Evolutionary conservation across 1,284 basidiomycete genomes (phyloP).

Genomic region (Cryptococcus depauperatus): DNA sequence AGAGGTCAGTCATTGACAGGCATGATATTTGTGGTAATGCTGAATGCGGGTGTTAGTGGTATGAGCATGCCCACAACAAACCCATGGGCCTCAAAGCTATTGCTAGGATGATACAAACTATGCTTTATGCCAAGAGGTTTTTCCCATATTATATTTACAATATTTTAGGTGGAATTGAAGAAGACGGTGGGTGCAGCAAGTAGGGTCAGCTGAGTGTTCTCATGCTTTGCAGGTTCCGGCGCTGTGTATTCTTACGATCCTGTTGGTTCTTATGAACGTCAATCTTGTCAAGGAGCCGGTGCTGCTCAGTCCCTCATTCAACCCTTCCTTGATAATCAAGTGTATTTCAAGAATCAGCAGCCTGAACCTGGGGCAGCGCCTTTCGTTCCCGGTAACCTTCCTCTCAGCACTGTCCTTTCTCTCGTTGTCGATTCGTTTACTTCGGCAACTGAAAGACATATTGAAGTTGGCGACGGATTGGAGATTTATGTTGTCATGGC

Average conservation of each 20-base stretch:
- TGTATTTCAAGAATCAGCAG: slow-evolving; percentile 90
- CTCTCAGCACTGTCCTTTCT: slow-evolving; percentile 66
- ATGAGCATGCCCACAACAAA: slow-evolving; percentile 85
- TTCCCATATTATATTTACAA: slow-evolving; percentile 96
- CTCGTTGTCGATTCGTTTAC: slow-evolving; percentile 78
- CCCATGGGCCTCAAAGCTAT: slow-evolving; percentile 87
- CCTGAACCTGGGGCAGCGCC: slow-evolving; percentile 53
- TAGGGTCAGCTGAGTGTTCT: background rate
- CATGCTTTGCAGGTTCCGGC: slow-evolving; percentile 61
- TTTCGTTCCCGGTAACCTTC: slow-evolving; percentile 66
- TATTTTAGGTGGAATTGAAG: slow-evolving; percentile 87
- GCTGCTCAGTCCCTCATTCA: slow-evolving; percentile 84
- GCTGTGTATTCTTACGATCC: slow-evolving; percentile 97
- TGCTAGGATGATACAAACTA: slow-evolving; percentile 87
- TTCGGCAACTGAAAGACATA: slow-evolving; percentile 89
- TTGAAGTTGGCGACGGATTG: slow-evolving; percentile 90
- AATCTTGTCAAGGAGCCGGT: slow-evolving; percentile 86
- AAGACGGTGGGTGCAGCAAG: slow-evolving; percentile 63
- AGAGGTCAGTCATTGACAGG: slow-evolving; percentile 57
- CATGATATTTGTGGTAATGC: background rate
- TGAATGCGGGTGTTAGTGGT: slow-evolving; percentile 58
- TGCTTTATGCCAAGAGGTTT: slow-evolving; percentile 87
- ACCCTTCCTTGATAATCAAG: slow-evolving; percentile 94
- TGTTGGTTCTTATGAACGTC: slow-evolving; percentile 89
- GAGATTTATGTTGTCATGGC: slow-evolving; percentile 81